phyloP scores from a whole-genome alignment of 345 rosid genomes.

The Linum trigynum region DNA sequence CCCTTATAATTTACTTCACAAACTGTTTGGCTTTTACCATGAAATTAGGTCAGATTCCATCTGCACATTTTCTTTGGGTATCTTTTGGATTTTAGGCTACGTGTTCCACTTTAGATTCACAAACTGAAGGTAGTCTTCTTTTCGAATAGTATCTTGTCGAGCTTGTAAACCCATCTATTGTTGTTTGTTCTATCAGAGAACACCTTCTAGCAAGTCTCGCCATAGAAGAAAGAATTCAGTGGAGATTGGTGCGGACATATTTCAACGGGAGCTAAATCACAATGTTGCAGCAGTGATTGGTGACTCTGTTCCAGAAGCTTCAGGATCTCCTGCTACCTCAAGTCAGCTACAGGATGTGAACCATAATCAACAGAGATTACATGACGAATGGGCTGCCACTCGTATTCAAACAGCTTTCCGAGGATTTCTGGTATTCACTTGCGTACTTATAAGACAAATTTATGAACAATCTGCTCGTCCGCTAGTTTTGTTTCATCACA shows the following conservation, averaged over 20 bases:
- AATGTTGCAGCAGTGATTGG: constrained; percentile 16
- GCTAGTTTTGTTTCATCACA: not conserved
- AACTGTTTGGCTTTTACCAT: not conserved
- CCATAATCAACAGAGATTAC: constrained; percentile 30
- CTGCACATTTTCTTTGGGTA: too few species aligned
- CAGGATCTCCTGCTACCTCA: constrained; percentile 46
- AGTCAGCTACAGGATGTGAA: constrained; percentile 35
- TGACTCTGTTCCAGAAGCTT: constrained; percentile 34
- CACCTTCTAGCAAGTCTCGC: constrained; percentile 40
- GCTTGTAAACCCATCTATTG: not conserved
- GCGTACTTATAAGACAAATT: constrained; percentile 2
- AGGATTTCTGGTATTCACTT: constrained; percentile 69
- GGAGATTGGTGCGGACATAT: constrained; percentile 44
- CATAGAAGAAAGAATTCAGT: constrained; percentile 54
- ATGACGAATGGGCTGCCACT: constrained; percentile 68
- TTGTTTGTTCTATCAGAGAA: constrained; percentile 31
- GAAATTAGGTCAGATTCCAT: not conserved
- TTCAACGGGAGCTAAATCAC: constrained; percentile 44
- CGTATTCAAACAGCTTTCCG: constrained; percentile 91
- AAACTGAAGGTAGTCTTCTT: not conserved
- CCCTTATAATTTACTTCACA: too few species aligned
- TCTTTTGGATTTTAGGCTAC: not conserved
- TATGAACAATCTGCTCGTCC: not conserved
- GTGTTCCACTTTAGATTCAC: not conserved
- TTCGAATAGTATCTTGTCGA: not conserved